Percentiles rank a stretch among this genome's conserved stretches.
phyloP scores from a whole-genome alignment of 2,329 filamentous ascomycete species.

The Ceratocystis harringtonii region DNA sequence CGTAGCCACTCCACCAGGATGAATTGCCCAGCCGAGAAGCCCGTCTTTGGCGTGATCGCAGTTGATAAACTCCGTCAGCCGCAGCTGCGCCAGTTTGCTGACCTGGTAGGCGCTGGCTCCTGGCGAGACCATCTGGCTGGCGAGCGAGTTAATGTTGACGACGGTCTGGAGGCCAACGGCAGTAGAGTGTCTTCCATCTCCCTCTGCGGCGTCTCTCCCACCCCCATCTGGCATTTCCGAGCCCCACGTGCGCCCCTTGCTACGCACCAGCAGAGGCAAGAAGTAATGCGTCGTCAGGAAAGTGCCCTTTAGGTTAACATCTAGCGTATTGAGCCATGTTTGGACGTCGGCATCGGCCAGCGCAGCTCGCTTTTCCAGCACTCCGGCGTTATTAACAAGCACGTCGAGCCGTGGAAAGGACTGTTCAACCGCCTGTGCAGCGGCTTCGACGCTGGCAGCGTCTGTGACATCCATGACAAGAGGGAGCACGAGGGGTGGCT shows the following conservation, averaged over 20 bases:
- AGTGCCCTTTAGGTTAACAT: constrained; percentile 36
- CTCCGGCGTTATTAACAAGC: constrained; percentile 31
- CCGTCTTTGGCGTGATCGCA: constrained; percentile 32
- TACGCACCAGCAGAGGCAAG: constrained; percentile 31
- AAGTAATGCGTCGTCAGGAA: constrained; percentile 33
- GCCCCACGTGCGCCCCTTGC: constrained; percentile 23
- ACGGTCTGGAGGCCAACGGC: constrained; percentile 21
- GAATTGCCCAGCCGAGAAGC: constrained; percentile 27
- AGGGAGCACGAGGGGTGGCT: constrained; percentile 27
- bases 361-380: constrained; percentile 25
- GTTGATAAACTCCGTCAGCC: constrained; percentile 35
- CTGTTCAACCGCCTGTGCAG: constrained; percentile 20
- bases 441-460: constrained; percentile 23
- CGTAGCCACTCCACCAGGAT: constrained; percentile 29
- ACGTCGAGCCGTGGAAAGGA: constrained; percentile 28
- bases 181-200: not conserved
- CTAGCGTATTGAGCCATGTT: constrained; percentile 34
- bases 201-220: constrained; percentile 19
- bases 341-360: constrained; percentile 27
- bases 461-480: constrained; percentile 28
- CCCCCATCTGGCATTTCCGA: not conserved
- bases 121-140: constrained; percentile 24
- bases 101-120: constrained; percentile 32
- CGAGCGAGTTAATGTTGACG: constrained; percentile 33
- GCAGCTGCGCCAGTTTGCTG: constrained; percentile 34